Base-by-base conservation (phyloP, 495 filamentous ascomycete genomes). In the Penicillium flavigenum region DNA sequence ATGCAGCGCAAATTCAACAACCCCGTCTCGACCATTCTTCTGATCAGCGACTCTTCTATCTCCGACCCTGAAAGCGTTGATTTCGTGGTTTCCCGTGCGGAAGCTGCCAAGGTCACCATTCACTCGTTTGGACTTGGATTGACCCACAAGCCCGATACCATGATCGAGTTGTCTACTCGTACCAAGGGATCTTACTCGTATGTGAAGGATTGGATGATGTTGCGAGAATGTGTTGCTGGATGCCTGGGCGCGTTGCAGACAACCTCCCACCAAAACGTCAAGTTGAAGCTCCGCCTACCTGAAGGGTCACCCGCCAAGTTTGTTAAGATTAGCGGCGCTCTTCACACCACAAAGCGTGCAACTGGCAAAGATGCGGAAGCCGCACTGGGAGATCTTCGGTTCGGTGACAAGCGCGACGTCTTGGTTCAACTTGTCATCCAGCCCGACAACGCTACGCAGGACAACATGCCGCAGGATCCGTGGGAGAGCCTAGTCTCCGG, bases 201-300 rank as follows among this genome's bases (percentile, higher is more conserved):
- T 65, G 92, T 98, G 64, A 98, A 98, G 72, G 94, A 99, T 69
- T 99, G 94, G 94, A 99, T 98, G 94, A 98, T 97, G 92, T 81
- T 99, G 32, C 86, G 94, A 19, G 94, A 99, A 71, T 99, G 95
- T 72, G 82, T 98, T 46, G 95, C 94, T 17, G 94, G 94, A 24
- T 98, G 95, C 68, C 74, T 99, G 36, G 94, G 94, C 41, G 85
- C 91, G n/a, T 78, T 98, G 63, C 94, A 99, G 72, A 91, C 90
- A 0, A 87, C 91, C 19, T 98, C 95, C n/a, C 94, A 99, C 73
- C 95, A 98, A 70, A 99, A 98, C 68, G 94, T 93, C 55, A 98
- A 96, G 74, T 81, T 99, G 47, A 98, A 96, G 78, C 86, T 99
- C 36, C 88, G 88, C 42, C 79, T 99, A 1, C 94, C 94, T 0